A percentile compares a stretch with the other conserved stretches of the same genome.
Conservation (phyloP, 2,329 filamentous ascomycete species). For the Lomentospora prolificans region DNA sequence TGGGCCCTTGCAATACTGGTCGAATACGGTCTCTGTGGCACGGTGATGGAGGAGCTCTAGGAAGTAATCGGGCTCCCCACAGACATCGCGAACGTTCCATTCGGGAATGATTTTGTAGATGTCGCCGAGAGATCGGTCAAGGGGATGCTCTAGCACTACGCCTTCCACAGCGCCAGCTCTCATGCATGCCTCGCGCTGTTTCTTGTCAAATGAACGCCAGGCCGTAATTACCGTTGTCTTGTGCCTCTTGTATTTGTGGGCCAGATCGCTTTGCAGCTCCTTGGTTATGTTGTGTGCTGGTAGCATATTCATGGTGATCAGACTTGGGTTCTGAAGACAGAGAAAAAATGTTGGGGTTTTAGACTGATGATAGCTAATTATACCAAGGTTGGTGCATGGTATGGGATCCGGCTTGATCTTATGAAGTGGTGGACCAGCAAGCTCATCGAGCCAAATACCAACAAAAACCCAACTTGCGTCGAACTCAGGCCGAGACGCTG, state of each 20-base stretch:
- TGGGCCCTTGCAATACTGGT: slow-evolving; percentile 24
- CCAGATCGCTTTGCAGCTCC: slow-evolving; percentile 27
- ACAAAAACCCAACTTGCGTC: too few relatives aligned
- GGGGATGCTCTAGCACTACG: slow-evolving; percentile 22
- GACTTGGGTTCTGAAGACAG: too few relatives aligned
- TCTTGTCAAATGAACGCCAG: slow-evolving; percentile 28
- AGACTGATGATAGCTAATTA: too few relatives aligned
- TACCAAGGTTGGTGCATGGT: too few relatives aligned
- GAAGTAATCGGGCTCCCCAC: slow-evolving; percentile 24
- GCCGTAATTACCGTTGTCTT: slow-evolving; percentile 22
- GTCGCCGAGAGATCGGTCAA: slow-evolving; percentile 25
- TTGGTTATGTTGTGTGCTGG: too few relatives aligned
- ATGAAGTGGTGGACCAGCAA: too few relatives aligned
- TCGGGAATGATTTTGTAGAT: slow-evolving; percentile 31
- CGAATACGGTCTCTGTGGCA: slow-evolving; percentile 20
- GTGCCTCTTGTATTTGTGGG: slow-evolving; percentile 26
- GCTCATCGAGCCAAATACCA: too few relatives aligned
- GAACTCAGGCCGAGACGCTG: too few relatives aligned
- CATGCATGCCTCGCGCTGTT: slow-evolving; percentile 24
- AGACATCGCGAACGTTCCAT: slow-evolving; percentile 31
- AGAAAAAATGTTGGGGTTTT: too few relatives aligned
- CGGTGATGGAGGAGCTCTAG: slow-evolving; percentile 28
- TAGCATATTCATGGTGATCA: too few relatives aligned
- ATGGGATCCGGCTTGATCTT: too few relatives aligned
- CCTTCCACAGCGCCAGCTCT: slow-evolving; percentile 23